These are phyloP conservation scores for Kwoniella sp. DNA, from an alignment of 768 basidiomycete genomes.

Conservation along the genomic window DNA sequence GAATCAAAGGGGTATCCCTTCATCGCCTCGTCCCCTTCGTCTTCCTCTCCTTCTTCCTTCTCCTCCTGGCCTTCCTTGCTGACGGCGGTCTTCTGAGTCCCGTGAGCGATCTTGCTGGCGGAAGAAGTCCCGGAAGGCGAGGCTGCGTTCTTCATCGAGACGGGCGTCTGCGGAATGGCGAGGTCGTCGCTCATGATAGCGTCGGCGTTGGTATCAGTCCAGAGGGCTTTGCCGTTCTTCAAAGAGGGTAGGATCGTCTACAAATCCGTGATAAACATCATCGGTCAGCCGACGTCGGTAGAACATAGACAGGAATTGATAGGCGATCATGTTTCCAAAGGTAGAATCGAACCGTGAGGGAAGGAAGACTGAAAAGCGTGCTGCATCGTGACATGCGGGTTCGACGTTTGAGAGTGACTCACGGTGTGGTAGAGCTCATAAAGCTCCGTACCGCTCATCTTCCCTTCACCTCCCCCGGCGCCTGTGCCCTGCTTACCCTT, in stretches of 20 bases:
- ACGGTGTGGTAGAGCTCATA: slow-evolving; percentile 37
- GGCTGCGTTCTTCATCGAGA: background rate
- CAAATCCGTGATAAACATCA: background rate
- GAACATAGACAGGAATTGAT: background rate
- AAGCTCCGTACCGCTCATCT: slow-evolving; percentile 29
- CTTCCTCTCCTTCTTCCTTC: background rate
- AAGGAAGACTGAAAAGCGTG: background rate
- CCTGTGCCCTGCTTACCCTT: background rate
- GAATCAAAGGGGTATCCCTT: slow-evolving; percentile 4
- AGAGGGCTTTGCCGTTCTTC: slow-evolving; percentile 15
- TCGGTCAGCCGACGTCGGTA: background rate
- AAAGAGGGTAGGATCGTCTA: slow-evolving; percentile 33
- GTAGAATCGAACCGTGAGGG: background rate
- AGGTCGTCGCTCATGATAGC: background rate
- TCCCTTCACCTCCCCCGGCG: background rate
- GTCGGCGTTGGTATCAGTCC: background rate
- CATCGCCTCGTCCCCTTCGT: background rate
- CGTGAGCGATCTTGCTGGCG: no score
- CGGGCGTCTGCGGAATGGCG: background rate
- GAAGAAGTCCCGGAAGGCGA: no score
- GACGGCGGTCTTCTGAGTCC: background rate
- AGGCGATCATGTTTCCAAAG: no score
- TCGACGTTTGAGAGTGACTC: no score
- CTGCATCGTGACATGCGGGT: no score
- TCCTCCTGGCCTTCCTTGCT: background rate